Evolutionary conservation across 768 basidiomycete species (phyloP).

Genomic region (Termitomyces heimii): DNA sequence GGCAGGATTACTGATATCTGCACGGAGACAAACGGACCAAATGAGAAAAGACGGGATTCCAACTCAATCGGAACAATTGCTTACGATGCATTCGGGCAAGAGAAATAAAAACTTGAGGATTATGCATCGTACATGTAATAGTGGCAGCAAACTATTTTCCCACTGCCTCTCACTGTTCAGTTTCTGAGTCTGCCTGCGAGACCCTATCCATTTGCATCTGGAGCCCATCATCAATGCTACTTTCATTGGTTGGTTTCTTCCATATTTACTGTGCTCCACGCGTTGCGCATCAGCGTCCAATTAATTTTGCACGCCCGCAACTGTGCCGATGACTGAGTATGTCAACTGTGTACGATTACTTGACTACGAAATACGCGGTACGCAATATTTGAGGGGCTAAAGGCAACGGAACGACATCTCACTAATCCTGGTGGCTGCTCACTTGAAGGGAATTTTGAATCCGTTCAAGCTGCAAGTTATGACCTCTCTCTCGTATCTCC

Average conservation of each 20-base stretch:
- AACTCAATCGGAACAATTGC: conserved; percentile 6
- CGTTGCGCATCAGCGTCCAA: not conserved
- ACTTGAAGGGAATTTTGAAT: not conserved
- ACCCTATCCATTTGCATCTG: not conserved
- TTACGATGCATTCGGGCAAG: conserved; percentile 39
- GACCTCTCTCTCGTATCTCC: not conserved
- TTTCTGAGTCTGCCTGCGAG: not conserved
- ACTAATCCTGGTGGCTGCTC: not conserved
- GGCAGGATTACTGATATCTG: conserved; percentile 32
- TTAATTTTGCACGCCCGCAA: not conserved
- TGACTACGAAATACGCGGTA: not conserved
- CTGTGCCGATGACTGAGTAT: not conserved
- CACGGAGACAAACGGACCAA: not conserved
- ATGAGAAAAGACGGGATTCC: not conserved
- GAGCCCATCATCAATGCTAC: not conserved
- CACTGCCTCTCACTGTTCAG: not conserved
- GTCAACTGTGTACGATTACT: not conserved
- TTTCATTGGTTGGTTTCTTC: not conserved
- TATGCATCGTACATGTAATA: not conserved
- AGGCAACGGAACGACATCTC: not conserved
- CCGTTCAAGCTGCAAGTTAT: not conserved
- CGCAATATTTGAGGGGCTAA: not conserved
- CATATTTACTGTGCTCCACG: not conserved
- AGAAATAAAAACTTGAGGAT: conserved; percentile 23
- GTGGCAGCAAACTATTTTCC: not conserved